phyloP scores from a whole-genome alignment of 306 rosid genomes.

The Ziziphus jujuba region DNA sequence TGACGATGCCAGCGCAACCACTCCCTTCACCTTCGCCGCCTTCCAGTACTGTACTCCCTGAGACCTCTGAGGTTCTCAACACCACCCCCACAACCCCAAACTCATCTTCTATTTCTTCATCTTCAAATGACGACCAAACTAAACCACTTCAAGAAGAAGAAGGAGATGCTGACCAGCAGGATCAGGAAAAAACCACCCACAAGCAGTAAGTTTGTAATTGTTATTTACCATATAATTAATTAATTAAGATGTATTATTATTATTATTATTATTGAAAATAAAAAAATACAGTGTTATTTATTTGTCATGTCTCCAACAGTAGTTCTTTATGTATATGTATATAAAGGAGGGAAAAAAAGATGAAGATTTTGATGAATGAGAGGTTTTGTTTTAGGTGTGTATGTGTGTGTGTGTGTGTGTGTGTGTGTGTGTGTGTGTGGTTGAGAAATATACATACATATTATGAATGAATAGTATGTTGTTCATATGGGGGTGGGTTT shows the following conservation, averaged over 20 bases:
- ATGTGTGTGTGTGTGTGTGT: neutral
- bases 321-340: neutral
- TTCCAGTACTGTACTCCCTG: too few relatives aligned
- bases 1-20: neutral
- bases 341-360: neutral
- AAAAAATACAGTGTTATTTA: too few relatives aligned
- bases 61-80: constrained; percentile 66
- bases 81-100: constrained; percentile 61
- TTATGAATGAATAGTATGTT: too few relatives aligned
- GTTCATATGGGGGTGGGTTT: neutral
- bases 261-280: too few relatives aligned
- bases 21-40: constrained; percentile 25
- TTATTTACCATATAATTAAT: too few relatives aligned
- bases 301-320: constrained; percentile 4
- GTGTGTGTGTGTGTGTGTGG: neutral
- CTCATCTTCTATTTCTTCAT: constrained; percentile 67
- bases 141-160: constrained; percentile 20
- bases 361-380: neutral
- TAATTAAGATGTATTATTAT: neutral
- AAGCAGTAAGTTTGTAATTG: constrained; percentile 51
- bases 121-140: constrained; percentile 47
- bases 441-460: too few relatives aligned
- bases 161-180: constrained; percentile 35
- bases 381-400: neutral
- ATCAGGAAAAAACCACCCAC: constrained; percentile 54